Percentiles rank a stretch among this genome's conserved stretches.
These are phyloP conservation scores for Halteria grandinella DNA, from an alignment of 73 alveolate genomes.

Conservation along the genomic window DNA sequence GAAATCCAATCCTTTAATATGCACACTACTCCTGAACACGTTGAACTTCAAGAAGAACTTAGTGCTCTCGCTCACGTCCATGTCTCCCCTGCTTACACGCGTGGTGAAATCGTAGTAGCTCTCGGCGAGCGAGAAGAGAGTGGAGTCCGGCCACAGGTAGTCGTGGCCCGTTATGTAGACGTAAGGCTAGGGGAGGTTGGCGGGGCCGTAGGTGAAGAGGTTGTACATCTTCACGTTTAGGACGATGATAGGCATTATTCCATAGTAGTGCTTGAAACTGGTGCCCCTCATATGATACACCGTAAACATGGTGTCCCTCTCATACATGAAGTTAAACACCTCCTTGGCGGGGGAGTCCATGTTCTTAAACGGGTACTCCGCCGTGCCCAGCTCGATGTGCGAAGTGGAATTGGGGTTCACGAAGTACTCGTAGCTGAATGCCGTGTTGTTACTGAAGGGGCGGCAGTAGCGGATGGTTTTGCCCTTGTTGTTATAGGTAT, in stretches of 20 bases:
- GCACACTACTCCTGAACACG: conserved; percentile 22
- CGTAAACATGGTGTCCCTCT: background rate
- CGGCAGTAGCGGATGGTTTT: background rate
- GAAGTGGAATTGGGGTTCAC: background rate
- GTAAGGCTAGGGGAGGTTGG: background rate
- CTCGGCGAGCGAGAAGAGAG: conserved; percentile 20
- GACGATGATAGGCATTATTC: background rate
- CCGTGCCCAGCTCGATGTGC: conserved; percentile 10
- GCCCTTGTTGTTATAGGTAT: background rate
- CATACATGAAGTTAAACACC: conserved; percentile 8
- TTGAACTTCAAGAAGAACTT: conserved; percentile 41
- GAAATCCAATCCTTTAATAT: conserved; percentile 10
- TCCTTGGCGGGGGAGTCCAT: conserved; percentile 4
- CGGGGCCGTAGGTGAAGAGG: conserved; percentile 3
- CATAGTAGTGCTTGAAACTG: background rate
- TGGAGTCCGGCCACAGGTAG: conserved; percentile 46
- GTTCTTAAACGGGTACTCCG: conserved; percentile 22
- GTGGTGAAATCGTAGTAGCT: conserved; percentile 6
- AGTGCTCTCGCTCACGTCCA: conserved; percentile 31
- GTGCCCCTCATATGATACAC: background rate
- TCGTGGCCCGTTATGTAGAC: background rate
- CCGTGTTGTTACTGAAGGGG: background rate
- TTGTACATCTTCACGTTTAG: conserved; percentile 2
- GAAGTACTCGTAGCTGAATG: background rate
- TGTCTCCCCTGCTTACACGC: conserved; percentile 48